Evolutionary conservation across 495 filamentous ascomycete genomes (phyloP).

Genomic region (Aspergillus steynii): DNA sequence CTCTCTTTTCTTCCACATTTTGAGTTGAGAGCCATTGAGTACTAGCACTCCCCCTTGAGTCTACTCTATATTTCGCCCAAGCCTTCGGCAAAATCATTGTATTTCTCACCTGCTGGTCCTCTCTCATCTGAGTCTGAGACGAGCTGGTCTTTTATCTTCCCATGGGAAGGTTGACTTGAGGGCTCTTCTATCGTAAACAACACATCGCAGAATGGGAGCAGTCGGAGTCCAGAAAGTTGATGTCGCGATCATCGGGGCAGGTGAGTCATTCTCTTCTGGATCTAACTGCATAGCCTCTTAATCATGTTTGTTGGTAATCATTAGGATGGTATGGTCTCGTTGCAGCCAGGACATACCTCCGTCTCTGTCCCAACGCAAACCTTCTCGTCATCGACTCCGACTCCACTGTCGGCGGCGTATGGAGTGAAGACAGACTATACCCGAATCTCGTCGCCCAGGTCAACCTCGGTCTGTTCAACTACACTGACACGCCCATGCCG

Average conservation of each 20-base stretch:
- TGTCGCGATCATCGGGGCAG: neutral
- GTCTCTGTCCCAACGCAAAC: conserved; percentile 37
- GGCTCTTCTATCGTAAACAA: neutral
- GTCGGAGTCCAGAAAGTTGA: neutral
- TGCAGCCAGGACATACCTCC: conserved; percentile 57
- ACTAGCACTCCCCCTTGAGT: no score
- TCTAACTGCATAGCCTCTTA: neutral
- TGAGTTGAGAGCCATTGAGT: no score
- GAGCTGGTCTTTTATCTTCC: neutral
- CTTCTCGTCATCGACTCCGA: conserved; percentile 43
- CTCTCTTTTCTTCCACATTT: no score
- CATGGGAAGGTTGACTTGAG: neutral
- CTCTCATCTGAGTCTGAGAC: no score
- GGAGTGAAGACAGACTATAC: conserved; percentile 55
- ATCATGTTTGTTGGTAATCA: no score
- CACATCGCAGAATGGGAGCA: neutral
- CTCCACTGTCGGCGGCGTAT: conserved; percentile 57
- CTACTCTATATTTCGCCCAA: no score
- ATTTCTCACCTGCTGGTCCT: no score
- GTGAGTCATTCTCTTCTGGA: neutral
- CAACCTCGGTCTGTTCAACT: conserved; percentile 20
- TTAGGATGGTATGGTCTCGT: conserved; percentile 44
- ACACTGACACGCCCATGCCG: conserved; percentile 22
- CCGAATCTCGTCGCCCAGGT: conserved; percentile 33
- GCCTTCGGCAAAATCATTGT: no score